A percentile compares a stretch with the other conserved stretches of the same genome.
Evolutionary conservation across 2,329 filamentous ascomycete species (phyloP).

Genomic region (Zymoseptoria passerinii): DNA sequence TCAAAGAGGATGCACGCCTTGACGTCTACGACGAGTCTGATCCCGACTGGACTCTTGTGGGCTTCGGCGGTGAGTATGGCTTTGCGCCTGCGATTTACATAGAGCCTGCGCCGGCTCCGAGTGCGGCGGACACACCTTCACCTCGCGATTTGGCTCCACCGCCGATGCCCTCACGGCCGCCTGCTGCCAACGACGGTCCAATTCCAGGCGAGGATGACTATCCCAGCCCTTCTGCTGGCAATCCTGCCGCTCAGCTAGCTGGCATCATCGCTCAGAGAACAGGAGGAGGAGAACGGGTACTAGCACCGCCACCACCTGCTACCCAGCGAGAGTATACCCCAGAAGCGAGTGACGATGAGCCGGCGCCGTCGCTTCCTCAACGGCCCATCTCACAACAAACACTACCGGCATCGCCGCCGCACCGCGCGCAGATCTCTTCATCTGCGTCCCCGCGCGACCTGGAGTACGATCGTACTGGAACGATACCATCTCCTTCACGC

Average conservation of each 20-base stretch:
- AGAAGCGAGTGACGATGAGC: slow-evolving; percentile 60
- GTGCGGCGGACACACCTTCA: slow-evolving; percentile 38
- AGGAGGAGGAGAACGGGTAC: slow-evolving; percentile 28
- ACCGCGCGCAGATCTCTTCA: slow-evolving; percentile 29
- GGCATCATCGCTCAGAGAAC: slow-evolving; percentile 44
- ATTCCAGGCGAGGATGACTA: slow-evolving; percentile 35
- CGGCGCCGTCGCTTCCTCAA: slow-evolving; percentile 54
- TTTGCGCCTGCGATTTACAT: slow-evolving; percentile 97
- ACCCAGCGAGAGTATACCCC: slow-evolving; percentile 50
- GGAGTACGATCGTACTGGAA: slow-evolving; percentile 30
- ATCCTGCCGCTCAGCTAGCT: slow-evolving; percentile 53
- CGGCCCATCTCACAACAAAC: slow-evolving; percentile 49
- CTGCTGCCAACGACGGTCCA: slow-evolving; percentile 28
- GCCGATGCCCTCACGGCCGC: slow-evolving; percentile 34
- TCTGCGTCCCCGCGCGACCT: slow-evolving; percentile 27
- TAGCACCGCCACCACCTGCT: slow-evolving; percentile 46
- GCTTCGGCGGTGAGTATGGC: slow-evolving; percentile 74
- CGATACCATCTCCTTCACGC: slow-evolving; percentile 49
- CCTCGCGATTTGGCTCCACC: slow-evolving; percentile 25
- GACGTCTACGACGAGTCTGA: slow-evolving; percentile 84
- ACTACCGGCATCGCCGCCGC: slow-evolving; percentile 40
- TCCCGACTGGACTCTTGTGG: slow-evolving; percentile 93
- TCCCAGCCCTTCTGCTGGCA: slow-evolving; percentile 39
- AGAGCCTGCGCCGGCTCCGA: slow-evolving; percentile 52
- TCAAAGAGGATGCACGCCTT: slow-evolving; percentile 76